phyloP scores from a whole-genome alignment of 2,329 filamentous ascomycete species.

The Trichophyton benhamiae region DNA sequence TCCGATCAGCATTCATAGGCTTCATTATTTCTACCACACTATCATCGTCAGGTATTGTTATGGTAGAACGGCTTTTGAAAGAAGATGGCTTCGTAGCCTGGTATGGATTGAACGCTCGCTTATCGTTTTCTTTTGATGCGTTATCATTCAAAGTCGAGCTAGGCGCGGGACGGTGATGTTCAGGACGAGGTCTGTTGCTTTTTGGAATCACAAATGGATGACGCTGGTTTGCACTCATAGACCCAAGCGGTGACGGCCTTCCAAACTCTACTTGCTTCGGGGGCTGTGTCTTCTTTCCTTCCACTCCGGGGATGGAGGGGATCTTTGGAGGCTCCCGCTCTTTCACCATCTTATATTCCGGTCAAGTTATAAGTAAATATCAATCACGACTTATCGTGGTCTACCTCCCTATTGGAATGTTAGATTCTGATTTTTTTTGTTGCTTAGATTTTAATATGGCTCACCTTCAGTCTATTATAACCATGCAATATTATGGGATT shows the following conservation, averaged over 20 bases:
- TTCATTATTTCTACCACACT: slow-evolving; percentile 35
- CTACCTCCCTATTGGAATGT: too few species aligned
- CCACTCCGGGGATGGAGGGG: slow-evolving; percentile 25
- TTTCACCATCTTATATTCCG: slow-evolving; percentile 35
- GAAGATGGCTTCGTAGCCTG: slow-evolving; percentile 28
- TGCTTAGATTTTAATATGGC: too few species aligned
- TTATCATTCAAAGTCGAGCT: neutral
- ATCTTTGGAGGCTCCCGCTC: slow-evolving; percentile 37
- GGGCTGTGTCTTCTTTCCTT: slow-evolving; percentile 24
- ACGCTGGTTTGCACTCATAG: slow-evolving; percentile 20
- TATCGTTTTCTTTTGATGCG: slow-evolving; percentile 13
- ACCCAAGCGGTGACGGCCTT: slow-evolving; percentile 44
- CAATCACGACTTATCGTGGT: too few species aligned
- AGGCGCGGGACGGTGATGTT: slow-evolving; percentile 35
- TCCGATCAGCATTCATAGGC: slow-evolving; percentile 38
- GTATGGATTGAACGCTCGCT: slow-evolving; percentile 28
- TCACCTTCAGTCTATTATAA: too few species aligned
- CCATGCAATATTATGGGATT: too few species aligned
- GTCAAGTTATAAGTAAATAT: too few species aligned
- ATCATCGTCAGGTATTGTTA: slow-evolving; percentile 18
- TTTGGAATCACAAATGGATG: slow-evolving; percentile 43
- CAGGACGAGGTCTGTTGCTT: slow-evolving; percentile 36
- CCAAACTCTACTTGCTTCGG: slow-evolving; percentile 43
- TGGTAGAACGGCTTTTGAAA: slow-evolving; percentile 22
- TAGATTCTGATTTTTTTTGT: too few species aligned